These are phyloP conservation scores for Heimioporus sp. DNA, from an alignment of 768 basidiomycete genomes.

Conservation along the genomic window DNA sequence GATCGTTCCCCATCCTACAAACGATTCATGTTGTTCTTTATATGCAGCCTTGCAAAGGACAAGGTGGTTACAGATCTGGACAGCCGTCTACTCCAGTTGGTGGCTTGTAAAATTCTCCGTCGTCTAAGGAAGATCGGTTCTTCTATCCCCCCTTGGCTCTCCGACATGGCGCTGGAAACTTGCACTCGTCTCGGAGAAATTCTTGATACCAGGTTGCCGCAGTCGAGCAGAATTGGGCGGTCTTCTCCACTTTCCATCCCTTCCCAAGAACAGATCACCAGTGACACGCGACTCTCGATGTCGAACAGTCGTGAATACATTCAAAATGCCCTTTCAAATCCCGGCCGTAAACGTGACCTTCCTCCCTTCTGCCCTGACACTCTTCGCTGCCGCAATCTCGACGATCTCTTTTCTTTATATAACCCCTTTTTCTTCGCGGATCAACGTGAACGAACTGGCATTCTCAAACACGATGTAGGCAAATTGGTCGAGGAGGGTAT, in stretches of 20 bases:
- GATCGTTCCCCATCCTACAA: slow-evolving; percentile 25
- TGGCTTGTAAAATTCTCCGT: slow-evolving; percentile 20
- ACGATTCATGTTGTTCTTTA: slow-evolving; percentile 27
- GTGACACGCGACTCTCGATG: slow-evolving; percentile 36
- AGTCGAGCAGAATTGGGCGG: slow-evolving; percentile 23
- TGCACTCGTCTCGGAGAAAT: slow-evolving; percentile 15
- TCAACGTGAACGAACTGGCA: neutral
- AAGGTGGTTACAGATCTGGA: no score
- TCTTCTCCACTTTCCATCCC: slow-evolving; percentile 19
- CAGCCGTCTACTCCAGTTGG: slow-evolving; percentile 24
- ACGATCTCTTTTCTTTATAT: slow-evolving; percentile 19
- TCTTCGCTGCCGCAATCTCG: slow-evolving; percentile 5
- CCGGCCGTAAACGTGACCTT: slow-evolving; percentile 7
- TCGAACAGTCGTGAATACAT: slow-evolving; percentile 28
- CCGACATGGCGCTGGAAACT: no score
- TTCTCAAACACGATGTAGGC: no score
- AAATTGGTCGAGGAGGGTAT: no score
- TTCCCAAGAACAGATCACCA: no score
- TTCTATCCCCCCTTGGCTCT: slow-evolving; percentile 30
- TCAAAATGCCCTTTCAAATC: slow-evolving; percentile 8
- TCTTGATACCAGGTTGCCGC: slow-evolving; percentile 34
- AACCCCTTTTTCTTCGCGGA: slow-evolving; percentile 4
- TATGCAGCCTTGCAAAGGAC: no score
- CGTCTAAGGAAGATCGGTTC: slow-evolving; percentile 15
- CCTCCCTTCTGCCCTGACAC: neutral